These are phyloP conservation scores for Rhinocladiella similis DNA, from an alignment of 2,329 filamentous ascomycete species.

Conservation along the genomic window DNA sequence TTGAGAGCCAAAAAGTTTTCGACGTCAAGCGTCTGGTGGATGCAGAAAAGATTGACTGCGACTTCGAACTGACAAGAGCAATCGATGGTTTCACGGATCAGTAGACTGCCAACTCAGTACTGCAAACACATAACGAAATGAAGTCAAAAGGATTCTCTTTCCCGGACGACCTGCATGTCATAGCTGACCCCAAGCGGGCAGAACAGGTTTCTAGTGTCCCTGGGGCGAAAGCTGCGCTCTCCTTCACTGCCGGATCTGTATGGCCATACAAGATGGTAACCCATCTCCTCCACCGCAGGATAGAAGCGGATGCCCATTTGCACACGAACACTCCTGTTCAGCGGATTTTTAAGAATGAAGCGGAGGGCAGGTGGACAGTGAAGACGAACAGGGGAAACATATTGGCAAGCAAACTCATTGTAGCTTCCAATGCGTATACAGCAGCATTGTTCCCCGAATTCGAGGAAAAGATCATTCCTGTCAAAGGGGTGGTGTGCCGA, in stretches of 20 bases:
- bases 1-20: constrained; percentile 43
- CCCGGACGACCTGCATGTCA: constrained; percentile 32
- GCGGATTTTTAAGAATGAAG: constrained; percentile 27
- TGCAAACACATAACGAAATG: constrained; percentile 34
- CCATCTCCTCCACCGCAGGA: constrained; percentile 65
- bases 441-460: constrained; percentile 71
- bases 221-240: constrained; percentile 37
- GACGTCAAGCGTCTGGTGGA: constrained; percentile 41
- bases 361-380: constrained; percentile 56
- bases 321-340: constrained; percentile 54
- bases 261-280: constrained; percentile 79
- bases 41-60: constrained; percentile 45
- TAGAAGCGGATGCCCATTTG: constrained; percentile 51
- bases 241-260: constrained; percentile 36
- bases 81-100: constrained; percentile 41
- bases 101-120: constrained; percentile 34
- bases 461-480: constrained; percentile 72
- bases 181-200: constrained; percentile 24
- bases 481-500: constrained; percentile 56
- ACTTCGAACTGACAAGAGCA: constrained; percentile 41
- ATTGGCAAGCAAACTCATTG: constrained; percentile 62
- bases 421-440: constrained; percentile 84
- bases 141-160: constrained; percentile 30
- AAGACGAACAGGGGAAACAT: constrained; percentile 73
- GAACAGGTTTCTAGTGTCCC: constrained; percentile 38